These are phyloP conservation scores for Stipa capillata DNA, from an alignment of 176 grass and related monocot species.

Conservation along the genomic window DNA sequence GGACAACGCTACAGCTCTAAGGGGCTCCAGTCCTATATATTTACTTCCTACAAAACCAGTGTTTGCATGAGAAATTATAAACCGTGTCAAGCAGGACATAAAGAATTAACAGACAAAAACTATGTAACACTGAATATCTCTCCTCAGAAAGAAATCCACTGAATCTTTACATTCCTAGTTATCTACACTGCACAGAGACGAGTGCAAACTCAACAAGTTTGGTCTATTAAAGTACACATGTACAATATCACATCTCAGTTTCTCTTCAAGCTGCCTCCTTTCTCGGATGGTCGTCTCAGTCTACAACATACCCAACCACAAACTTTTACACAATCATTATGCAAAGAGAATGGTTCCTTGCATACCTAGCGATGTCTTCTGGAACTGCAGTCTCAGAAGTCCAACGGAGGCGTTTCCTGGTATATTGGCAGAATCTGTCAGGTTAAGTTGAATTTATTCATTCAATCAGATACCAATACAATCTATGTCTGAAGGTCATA, in stretches of 20 bases:
- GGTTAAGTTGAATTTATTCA: not conserved
- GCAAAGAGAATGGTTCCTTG: not conserved
- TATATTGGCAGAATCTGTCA: conserved; percentile 10
- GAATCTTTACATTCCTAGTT: not conserved
- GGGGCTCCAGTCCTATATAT: no score
- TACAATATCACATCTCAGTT: not conserved
- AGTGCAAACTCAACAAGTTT: not conserved
- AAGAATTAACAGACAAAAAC: no score
- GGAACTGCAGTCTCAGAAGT: not conserved
- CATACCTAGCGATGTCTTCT: not conserved
- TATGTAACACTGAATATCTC: not conserved
- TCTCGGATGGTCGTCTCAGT: not conserved
- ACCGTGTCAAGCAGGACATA: no score
- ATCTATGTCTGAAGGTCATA: not conserved
- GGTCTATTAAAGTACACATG: not conserved
- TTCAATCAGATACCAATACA: not conserved
- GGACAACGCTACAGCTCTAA: no score
- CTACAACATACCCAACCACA: not conserved
- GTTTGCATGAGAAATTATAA: no score
- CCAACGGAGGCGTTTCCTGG: conserved; percentile 41
- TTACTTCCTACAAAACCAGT: no score
- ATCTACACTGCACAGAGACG: not conserved
- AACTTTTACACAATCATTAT: not conserved
- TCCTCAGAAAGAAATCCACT: not conserved
- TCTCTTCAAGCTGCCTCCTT: not conserved